Percentiles rank a stretch among this genome's conserved stretches.
phyloP scores from a whole-genome alignment of 2,329 filamentous ascomycete genomes.

The Zymoseptoria crescenta region DNA sequence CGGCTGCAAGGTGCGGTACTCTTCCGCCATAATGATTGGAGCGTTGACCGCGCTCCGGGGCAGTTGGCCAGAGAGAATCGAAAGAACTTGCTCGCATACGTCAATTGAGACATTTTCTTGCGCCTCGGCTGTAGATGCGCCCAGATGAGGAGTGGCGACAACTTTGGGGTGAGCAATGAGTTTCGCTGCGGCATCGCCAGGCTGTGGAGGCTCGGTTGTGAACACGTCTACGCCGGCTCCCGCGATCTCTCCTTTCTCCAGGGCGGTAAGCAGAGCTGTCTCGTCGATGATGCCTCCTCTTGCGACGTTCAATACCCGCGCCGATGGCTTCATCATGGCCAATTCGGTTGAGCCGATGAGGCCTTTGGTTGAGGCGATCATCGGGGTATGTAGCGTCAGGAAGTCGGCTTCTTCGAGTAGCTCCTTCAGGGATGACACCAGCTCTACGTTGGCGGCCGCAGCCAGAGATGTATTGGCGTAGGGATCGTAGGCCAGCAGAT shows the following conservation, averaged over 20 bases:
- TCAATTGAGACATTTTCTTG: slow-evolving; percentile 79
- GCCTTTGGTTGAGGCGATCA: slow-evolving; percentile 68
- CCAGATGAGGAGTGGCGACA: slow-evolving; percentile 70
- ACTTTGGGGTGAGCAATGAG: slow-evolving; percentile 64
- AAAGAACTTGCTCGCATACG: slow-evolving; percentile 70
- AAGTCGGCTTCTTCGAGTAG: slow-evolving; percentile 65
- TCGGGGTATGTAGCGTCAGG: slow-evolving; percentile 71
- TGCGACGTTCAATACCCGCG: slow-evolving; percentile 70
- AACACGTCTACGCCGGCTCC: slow-evolving; percentile 72
- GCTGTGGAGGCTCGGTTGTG: slow-evolving; percentile 62
- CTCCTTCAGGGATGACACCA: slow-evolving; percentile 28
- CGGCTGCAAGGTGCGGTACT: slow-evolving; percentile 69
- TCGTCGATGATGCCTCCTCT: slow-evolving; percentile 76
- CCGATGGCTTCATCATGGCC: slow-evolving; percentile 62
- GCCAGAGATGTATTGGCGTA: slow-evolving; percentile 70
- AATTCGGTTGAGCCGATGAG: slow-evolving; percentile 63
- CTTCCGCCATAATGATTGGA: slow-evolving; percentile 70
- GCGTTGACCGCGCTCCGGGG: slow-evolving; percentile 68
- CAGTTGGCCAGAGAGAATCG: slow-evolving; percentile 63
- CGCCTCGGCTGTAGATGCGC: slow-evolving; percentile 71
- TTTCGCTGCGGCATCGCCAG: slow-evolving; percentile 51
- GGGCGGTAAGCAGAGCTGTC: slow-evolving; percentile 58
- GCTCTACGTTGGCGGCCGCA: slow-evolving; percentile 53
- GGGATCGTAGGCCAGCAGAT: slow-evolving; percentile 65
- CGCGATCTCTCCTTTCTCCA: slow-evolving; percentile 63